Base-by-base conservation (phyloP, 176 grass and related monocot species). In the Oryza nivara region DNA sequence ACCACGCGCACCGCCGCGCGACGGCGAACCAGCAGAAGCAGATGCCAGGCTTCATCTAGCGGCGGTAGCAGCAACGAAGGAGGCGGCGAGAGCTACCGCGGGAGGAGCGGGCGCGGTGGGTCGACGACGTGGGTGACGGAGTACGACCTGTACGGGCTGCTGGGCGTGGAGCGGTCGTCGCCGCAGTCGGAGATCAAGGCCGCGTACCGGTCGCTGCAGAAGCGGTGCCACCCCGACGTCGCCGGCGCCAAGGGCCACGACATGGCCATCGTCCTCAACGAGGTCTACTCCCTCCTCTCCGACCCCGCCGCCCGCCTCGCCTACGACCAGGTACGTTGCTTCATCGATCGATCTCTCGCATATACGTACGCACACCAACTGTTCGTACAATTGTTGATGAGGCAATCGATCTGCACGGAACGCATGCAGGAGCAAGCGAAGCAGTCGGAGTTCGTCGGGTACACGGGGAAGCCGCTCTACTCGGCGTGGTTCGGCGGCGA, bases 201-300 rank as follows among this genome's bases (percentile, higher is more conserved):
- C 13, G 89, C 91, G 28, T 98, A 98, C 78, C 86, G 96, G 14
- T 52, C 93, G 47, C 88, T 98, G 52, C 96, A 98, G 88, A 98
- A 98, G 88, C 89, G 92, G 68, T 98, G 96, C 87, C 96, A 98
- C 82, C 96, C 91, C 15, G 96, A 98, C 85, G 87, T 98, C 68
- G 92, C 89, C n/a, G 89, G 91, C 9, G 79, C 73, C 16, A 40
- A 44, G 5, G 78, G 76, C 9, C 96, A 98, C 82, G 93, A 94
- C 88, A 95, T 98, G 96, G 93, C 96, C 75, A 78, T 98, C 82
- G 71, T 98, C 7, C 96, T 98, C 25, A 95, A 98, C 89, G 91
- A 98, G 73, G 83, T 90, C 6, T 98, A 98, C 84, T 86, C 93
- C 67, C 68, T 98, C 70, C 96, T 98, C 6, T 95, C 91, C 52